Evolutionary conservation across 331 rosid species (phyloP), one percentile per base, ranked within the genome.

Genomic region (Quercus tomentella): DNA sequence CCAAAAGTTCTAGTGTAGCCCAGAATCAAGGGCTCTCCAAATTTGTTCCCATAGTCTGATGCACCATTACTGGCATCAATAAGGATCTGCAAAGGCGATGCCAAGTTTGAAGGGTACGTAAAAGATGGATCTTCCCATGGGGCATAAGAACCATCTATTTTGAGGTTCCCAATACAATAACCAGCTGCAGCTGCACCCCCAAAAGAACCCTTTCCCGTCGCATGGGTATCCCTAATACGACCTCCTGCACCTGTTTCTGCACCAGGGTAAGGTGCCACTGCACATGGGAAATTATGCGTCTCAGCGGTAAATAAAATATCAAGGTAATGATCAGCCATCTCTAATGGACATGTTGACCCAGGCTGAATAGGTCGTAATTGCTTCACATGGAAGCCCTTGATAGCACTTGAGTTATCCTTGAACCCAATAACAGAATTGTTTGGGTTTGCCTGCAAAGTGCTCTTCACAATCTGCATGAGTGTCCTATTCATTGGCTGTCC

Each of bases 171-270:
- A 49, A 94, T 94, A 88, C 97, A 94, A 84, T 94, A 94, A 88
- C 98, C 94, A 68, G 97, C 97, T 41, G 97, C 92, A 33, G 98
- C 84, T 43, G 94, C 98, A 74, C 89, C 93, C 16, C 89, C 97
- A 82, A 89, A 90, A 30, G 98, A 94, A 1, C 98, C 98, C 77
- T 91, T 92, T 77, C 98, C 97, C 28, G 98, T 92, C 5, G 98
- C 98, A 83, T 92, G 98, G 8, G 98, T 94, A 85, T 93, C 97
- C 51, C 98, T 88, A 54, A 94, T 92, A 60, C 98, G 97, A 69
- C 98, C 98, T 74, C 98, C 98, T 68, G 93, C 90, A 21, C 98
- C 98, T 1, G 97, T 94, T 86, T 94, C 98, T 26, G 98, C 96
- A 70, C 98, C 98, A 43, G 98, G 97, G 84, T 92, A 90, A 58